Evolutionary conservation across 768 basidiomycete species (phyloP), one percentile per base, ranked within the genome.

Genomic region (Nidularia pulvinata): DNA sequence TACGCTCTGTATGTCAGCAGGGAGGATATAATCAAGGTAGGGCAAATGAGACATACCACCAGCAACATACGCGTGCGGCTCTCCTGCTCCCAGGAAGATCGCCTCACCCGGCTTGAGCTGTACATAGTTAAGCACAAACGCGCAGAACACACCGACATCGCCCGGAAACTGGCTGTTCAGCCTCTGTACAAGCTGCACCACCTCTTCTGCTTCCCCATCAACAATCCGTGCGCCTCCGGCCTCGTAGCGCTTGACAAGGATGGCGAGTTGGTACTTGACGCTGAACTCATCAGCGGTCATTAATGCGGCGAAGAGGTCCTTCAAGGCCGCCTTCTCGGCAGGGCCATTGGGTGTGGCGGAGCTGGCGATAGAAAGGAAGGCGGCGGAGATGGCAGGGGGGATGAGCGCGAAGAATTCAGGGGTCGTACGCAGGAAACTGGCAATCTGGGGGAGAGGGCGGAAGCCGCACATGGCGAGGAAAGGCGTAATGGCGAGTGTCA

Each of bases 11-110:
- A 49, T 11, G 35, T 30, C 32, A 16, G 37, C 56, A 4, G 25
- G 37, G 44, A 55, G 39, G 39, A 11, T 25, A 25, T 25, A 25
- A 25, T 25, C 25, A 25, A 25, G 25, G 25, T 25, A 25, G 25
- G 25, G 25, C 53, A 43, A 25, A 7, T 51, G 16, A 25, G 25
- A 34, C 32, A 30, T 56, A 93, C 95, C 95, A 67, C 97, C 97
- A 39, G 83, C 86, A 49, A 98, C 80, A 68, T 98, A 99, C 0
- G 97, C 97, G 60, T 99, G 97, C 1, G 97, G 97, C 70, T 97
- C 95, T 48, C 95, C 92, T 3, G 97, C 97, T n/a, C 93, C 90
- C 13, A 99, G 79, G 72, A 95, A 98, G 50, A 97, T 95, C 0
- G 95, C 95, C 63, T 98, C 84, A 3, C 95, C 95, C 1, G 88